Evolutionary conservation across 768 basidiomycete genomes (phyloP).

Genomic region (Suillus sp.): DNA sequence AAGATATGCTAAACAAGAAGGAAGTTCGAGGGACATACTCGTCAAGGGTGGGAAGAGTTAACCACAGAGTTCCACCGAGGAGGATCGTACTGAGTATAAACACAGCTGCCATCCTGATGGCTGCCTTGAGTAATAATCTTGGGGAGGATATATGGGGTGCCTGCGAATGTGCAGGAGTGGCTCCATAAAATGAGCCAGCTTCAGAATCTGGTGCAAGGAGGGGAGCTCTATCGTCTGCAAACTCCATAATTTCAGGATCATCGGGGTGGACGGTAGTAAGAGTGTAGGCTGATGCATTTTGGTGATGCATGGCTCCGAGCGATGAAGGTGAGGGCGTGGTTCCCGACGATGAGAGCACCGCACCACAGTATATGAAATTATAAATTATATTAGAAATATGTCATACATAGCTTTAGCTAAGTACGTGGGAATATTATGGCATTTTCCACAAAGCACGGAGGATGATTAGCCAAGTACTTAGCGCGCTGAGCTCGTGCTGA

Average conservation of each 20-base stretch:
- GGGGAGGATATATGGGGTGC: constrained; percentile 41
- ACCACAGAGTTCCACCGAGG: constrained; percentile 77
- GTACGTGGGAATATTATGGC: constrained; percentile 23
- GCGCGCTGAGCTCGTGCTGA: constrained; percentile 25
- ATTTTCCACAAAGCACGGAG: constrained; percentile 28
- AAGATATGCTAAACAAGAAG: constrained; percentile 8
- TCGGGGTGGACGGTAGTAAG: constrained; percentile 55
- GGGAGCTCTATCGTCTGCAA: constrained; percentile 41
- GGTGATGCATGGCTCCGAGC: constrained; percentile 22
- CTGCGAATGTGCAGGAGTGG: constrained; percentile 39
- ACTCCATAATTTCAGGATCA: constrained; percentile 24
- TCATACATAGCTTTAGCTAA: neutral
- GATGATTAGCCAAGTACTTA: constrained; percentile 16
- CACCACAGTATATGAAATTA: constrained; percentile 3
- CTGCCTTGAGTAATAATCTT: constrained; percentile 74
- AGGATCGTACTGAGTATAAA: constrained; percentile 70
- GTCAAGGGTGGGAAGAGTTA: constrained; percentile 78
- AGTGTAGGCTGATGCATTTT: constrained; percentile 59
- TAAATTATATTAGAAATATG: constrained; percentile 10
- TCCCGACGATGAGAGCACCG: constrained; percentile 12
- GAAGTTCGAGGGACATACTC: constrained; percentile 51
- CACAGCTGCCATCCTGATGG: constrained; percentile 79
- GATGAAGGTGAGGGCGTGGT: constrained; percentile 15
- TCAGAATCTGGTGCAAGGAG: constrained; percentile 44
- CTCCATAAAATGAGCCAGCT: constrained; percentile 49